Conservation (phyloP, 805 yeast genomes). For the Pichia membranifaciens region DNA sequence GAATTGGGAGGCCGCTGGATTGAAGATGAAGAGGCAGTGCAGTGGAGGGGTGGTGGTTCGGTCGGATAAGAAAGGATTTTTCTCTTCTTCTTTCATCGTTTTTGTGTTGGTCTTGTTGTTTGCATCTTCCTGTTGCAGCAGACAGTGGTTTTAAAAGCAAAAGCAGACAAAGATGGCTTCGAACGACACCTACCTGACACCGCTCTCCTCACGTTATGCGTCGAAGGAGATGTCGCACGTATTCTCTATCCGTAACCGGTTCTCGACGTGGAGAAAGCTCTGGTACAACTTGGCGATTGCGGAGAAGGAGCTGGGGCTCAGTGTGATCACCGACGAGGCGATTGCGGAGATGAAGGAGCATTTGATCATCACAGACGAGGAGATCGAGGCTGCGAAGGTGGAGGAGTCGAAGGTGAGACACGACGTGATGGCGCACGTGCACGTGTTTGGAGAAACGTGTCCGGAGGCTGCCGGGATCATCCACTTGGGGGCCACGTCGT, state of each 20-base stretch:
- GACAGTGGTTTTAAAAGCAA: neutral
- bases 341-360: slow-evolving; percentile 76
- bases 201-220: slow-evolving; percentile 94
- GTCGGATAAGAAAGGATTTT: no score
- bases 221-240: slow-evolving; percentile 93
- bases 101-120: no score
- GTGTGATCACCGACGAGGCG: slow-evolving; percentile 84
- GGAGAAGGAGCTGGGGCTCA: slow-evolving; percentile 84
- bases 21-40: no score
- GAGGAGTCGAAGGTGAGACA: slow-evolving; percentile 98
- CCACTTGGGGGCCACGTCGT: slow-evolving; percentile 96
- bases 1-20: no score
- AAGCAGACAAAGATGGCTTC: slow-evolving; percentile 16
- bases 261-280: slow-evolving; percentile 96
- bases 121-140: no score
- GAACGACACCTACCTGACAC: slow-evolving; percentile 79
- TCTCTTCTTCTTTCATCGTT: no score
- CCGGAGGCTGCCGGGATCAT: slow-evolving; percentile 98
- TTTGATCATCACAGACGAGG: slow-evolving; percentile 84
- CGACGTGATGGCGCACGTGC: slow-evolving; percentile 99
- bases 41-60: no score
- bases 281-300: slow-evolving; percentile 96
- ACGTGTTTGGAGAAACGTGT: slow-evolving; percentile 84
- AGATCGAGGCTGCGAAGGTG: slow-evolving; percentile 77
- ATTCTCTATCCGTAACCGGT: slow-evolving; percentile 89